Evolutionary conservation across 1,284 basidiomycete species (phyloP), one percentile per base, ranked within the genome.

Genomic region (Cutaneotrichosporon mucoides): DNA sequence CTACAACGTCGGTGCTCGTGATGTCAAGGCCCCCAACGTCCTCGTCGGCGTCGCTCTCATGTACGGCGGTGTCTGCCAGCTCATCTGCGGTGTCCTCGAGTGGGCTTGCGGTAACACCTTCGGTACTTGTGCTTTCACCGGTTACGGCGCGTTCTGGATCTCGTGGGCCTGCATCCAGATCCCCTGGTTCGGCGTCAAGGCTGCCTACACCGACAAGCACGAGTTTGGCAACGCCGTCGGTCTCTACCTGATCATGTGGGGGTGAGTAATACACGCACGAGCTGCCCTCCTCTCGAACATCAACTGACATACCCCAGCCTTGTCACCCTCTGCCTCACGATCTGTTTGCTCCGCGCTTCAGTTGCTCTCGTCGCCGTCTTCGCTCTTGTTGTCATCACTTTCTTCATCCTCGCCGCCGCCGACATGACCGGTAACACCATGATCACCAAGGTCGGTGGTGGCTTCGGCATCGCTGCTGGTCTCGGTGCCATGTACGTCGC

Each of bases 41-140:
- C 84, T 94, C 64, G 82, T 93, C 60, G 90, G 89, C 64, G 88
- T 92, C 85, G 89, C 89, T 4, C 73, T 89, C 61, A 16, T 49
- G 44, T 85, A 84, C 63, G 92, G 92, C 56, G 94, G 94, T 61
- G 82, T 94, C 16, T 84, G 84, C 11, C 94, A 84, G 68, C 63
- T 84, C 50, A 73, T 84, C 34, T 81, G 81, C 4, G 82, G 83
- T 42, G 80, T 82, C 73, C 81, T 82, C 77, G 82, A 83, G 72
- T 91, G 90, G 73, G 87, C 88, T 1, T 81, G 84, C 43, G 89
- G 88, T 8, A 83, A 83, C 76, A 82, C 82, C 1, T 84, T 84
- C 63, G 82, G 80, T 56, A 64, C 79, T 12, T 79, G 83, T 82
- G 92, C 89, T 0, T 92, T 92, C 81, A 81, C 86, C 0, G 86